Evolutionary conservation across 805 yeast species (phyloP).

Genomic region (Isabelozyma rhagii): DNA sequence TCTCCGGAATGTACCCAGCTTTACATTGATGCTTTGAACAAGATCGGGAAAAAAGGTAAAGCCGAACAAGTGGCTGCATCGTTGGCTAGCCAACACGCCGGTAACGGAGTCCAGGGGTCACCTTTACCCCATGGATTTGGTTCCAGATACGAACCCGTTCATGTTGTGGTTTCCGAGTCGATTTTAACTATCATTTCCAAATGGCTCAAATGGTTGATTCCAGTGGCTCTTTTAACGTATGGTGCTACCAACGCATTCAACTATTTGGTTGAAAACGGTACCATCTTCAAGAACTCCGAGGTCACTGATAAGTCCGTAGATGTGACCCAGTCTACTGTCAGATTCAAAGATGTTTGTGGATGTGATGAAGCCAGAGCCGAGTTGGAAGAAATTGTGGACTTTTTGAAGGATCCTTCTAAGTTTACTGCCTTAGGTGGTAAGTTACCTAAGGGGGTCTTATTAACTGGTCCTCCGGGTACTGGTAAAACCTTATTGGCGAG

Average conservation of each 20-base stretch:
- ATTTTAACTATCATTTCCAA: slow-evolving; percentile 72
- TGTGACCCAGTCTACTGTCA: slow-evolving; percentile 79
- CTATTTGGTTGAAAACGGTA: slow-evolving; percentile 77
- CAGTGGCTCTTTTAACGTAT: slow-evolving; percentile 75
- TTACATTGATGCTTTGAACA: slow-evolving; percentile 77
- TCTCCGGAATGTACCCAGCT: slow-evolving; percentile 74
- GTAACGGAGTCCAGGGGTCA: background rate
- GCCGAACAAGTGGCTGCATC: slow-evolving; percentile 64
- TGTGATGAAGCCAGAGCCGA: slow-evolving; percentile 98
- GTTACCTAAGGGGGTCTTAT: slow-evolving; percentile 91
- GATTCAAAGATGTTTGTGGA: slow-evolving; percentile 92
- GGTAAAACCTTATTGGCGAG: slow-evolving; percentile 96
- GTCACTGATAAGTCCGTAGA: slow-evolving; percentile 77
- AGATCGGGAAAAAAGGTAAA: slow-evolving; percentile 72
- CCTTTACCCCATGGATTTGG: slow-evolving; percentile 46
- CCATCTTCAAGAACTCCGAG: slow-evolving; percentile 72
- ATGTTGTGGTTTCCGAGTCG: slow-evolving; percentile 89
- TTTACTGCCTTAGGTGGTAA: slow-evolving; percentile 97
- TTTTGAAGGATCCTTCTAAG: slow-evolving; percentile 91
- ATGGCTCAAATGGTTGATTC: slow-evolving; percentile 86
- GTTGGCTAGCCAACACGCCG: slow-evolving; percentile 14
- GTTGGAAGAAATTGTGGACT: slow-evolving; percentile 96
- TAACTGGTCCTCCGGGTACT: slow-evolving; percentile 99
- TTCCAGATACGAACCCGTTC: slow-evolving; percentile 77
- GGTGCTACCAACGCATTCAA: slow-evolving; percentile 78